Conservation (phyloP, 192 early-diverging fungal genomes). For the Borealophlyctis nickersoniae region DNA sequence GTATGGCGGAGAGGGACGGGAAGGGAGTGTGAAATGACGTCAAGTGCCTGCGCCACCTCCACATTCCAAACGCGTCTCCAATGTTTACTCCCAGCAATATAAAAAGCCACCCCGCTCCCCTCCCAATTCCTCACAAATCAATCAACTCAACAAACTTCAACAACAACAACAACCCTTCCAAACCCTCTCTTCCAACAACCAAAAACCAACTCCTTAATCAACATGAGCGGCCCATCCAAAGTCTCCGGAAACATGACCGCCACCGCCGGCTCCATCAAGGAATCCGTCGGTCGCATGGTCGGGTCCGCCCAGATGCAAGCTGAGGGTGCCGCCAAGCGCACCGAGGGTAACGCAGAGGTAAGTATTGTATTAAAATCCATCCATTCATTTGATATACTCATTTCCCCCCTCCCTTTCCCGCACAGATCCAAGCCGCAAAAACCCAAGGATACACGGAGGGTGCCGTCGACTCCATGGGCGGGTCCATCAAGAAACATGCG, state of each 20-base stretch:
- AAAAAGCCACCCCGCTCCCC: not conserved
- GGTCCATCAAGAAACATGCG: conserved; percentile 21
- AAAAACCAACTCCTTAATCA: not conserved
- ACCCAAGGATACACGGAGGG: conserved; percentile 22
- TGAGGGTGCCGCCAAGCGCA: conserved; percentile 3
- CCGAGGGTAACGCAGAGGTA: conserved; percentile 4
- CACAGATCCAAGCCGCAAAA: conserved; percentile 14
- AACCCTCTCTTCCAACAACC: not conserved
- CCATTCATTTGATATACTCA: not conserved
- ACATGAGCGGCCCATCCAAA: conserved; percentile 6
- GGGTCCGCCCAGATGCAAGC: not conserved
- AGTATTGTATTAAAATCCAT: not conserved
- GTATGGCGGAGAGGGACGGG: too few relatives aligned
- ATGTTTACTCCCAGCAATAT: not conserved
- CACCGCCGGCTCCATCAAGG: conserved; percentile 18
- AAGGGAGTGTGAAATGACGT: too few relatives aligned
- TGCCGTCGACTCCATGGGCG: conserved; percentile 15
- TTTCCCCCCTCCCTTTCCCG: not conserved
- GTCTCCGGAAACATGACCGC: conserved; percentile 18
- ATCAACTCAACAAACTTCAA: not conserved
- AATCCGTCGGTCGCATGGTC: not conserved
- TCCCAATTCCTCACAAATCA: conserved; percentile 15
- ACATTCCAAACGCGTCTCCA: too few relatives aligned
- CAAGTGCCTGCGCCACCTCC: too few relatives aligned
- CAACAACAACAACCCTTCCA: not conserved